phyloP scores from a whole-genome alignment of 1,139 yeast species.

The Blastobotrys indianensis region DNA sequence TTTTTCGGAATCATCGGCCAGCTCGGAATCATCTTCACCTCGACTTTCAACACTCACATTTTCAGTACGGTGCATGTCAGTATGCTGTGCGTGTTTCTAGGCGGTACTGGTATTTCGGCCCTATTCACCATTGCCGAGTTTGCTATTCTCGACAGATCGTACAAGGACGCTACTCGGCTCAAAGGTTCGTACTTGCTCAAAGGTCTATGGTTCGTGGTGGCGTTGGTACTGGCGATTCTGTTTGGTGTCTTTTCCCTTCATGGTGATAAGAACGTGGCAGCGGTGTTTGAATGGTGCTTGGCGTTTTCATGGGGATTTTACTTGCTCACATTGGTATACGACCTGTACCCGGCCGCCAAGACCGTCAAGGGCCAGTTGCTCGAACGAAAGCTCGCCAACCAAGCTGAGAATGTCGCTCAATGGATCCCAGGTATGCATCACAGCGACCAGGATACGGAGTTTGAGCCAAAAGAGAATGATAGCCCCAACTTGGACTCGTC shows the following conservation, averaged over 20 bases:
- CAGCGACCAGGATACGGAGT: too few species aligned
- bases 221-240: conserved; percentile 62
- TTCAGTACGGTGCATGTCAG: conserved; percentile 58
- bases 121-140: conserved; percentile 56
- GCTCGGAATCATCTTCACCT: conserved; percentile 65
- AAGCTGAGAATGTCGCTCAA: conserved; percentile 15
- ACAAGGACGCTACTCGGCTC: conserved; percentile 37
- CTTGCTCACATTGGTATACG: conserved; percentile 59
- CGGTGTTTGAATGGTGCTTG: conserved; percentile 74
- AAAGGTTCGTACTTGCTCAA: conserved; percentile 45
- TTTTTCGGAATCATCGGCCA: conserved; percentile 60
- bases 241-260: conserved; percentile 49
- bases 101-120: conserved; percentile 61
- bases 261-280: conserved; percentile 44
- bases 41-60: conserved; percentile 63
- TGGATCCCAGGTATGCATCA: conserved; percentile 21
- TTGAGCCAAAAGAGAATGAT: too few species aligned
- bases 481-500: too few species aligned
- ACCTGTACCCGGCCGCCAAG: conserved; percentile 49
- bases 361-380: conserved; percentile 21
- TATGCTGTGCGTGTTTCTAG: conserved; percentile 70
- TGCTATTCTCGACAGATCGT: conserved; percentile 54
- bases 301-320: conserved; percentile 78
- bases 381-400: conserved; percentile 16
- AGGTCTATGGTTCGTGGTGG: conserved; percentile 59